phyloP scores from a whole-genome alignment of 768 basidiomycete species.

The Trametes punicea region DNA sequence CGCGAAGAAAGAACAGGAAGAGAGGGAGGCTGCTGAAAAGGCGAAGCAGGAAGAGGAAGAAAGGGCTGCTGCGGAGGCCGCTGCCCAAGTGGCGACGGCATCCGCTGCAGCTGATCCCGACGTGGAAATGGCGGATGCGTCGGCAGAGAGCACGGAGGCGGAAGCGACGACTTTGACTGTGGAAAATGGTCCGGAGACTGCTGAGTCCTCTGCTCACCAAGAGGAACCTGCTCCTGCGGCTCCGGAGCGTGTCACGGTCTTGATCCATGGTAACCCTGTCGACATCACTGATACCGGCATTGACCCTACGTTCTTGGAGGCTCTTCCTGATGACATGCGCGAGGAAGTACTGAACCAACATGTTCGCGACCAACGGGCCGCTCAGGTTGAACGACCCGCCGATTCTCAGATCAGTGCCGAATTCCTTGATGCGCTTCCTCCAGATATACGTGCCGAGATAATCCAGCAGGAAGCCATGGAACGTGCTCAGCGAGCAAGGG shows the following conservation, averaged over 20 bases:
- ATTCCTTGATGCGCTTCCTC: constrained; percentile 94
- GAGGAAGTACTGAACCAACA: constrained; percentile 98
- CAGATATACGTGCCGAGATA: constrained; percentile 95
- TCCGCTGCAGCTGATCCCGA: constrained; percentile 19
- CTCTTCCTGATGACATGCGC: constrained; percentile 96
- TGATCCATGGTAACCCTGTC: constrained; percentile 87
- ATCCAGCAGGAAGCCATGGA: constrained; percentile 93
- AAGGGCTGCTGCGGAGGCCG: constrained; percentile 20
- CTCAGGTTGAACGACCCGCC: constrained; percentile 65
- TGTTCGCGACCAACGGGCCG: constrained; percentile 84
- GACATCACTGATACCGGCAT: constrained; percentile 99
- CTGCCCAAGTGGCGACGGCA: constrained; percentile 14
- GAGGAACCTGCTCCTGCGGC: constrained; percentile 27
- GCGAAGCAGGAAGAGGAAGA: constrained; percentile 37
- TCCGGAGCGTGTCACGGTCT: constrained; percentile 73
- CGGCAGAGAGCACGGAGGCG: neutral
- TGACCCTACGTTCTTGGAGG: constrained; percentile 96
- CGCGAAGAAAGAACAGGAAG: constrained; percentile 38
- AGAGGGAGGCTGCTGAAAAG: constrained; percentile 33
- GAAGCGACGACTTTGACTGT: constrained; percentile 16
- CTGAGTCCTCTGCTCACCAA: constrained; percentile 23
- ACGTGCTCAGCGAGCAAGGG: constrained; percentile 52
- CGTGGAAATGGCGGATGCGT: constrained; percentile 12
- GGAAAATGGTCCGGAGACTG: constrained; percentile 18
- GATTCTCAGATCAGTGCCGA: constrained; percentile 92